Base-by-base conservation (phyloP, 2,329 filamentous ascomycete genomes). In the Aphanoascus verrucosus region DNA sequence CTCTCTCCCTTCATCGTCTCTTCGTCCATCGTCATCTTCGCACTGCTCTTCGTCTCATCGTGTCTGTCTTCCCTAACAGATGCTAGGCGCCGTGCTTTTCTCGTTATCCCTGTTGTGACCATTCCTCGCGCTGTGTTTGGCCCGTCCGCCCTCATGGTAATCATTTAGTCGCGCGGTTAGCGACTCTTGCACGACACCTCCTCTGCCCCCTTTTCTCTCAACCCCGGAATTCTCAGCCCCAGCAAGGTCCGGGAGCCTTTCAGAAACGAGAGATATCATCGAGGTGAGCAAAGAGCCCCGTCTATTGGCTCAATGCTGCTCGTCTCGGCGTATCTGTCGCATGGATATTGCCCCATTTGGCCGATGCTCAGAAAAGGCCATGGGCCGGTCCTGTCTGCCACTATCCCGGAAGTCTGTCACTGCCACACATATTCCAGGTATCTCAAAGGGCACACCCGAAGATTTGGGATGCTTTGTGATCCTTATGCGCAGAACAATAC, bases 401-500 rank as follows among this genome's bases (percentile, higher is more conserved):
- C 32, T 8, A 37, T 15, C 47, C 34, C 34, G 34, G 47, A 20
- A 49, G n/a, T 40, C 47, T 41, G 34, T 41, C 48, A 34, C 50
- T 40, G 42, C 42, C 50, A 38, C 50, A 43, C 2, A 37, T 28
- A 28, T 28, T 28, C 23, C 23, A 28, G 23, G 23, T 28, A 3
- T 28, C 12, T 51, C 20, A 7, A 38, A 34, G 40, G n/a, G 41
- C 41, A 40, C 50, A 38, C 50, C 50, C 50, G 50, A 52, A 11
- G n/a, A 35, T 12, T 19, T 28, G 41, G 50, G 28, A 19, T 52
- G 42, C 15, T 31, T 41, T 52, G 50, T 52, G 50, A 52, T 52
- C 35, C 50, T 46, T 32, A 52, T 52, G 50, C 50, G 50, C 50
- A 52, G 50, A 46, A 52, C 50, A 52, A 52, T 52, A 31, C 41